Evolutionary conservation across 805 yeast genomes (phyloP).

Genomic region (Yarrowia sp.): DNA sequence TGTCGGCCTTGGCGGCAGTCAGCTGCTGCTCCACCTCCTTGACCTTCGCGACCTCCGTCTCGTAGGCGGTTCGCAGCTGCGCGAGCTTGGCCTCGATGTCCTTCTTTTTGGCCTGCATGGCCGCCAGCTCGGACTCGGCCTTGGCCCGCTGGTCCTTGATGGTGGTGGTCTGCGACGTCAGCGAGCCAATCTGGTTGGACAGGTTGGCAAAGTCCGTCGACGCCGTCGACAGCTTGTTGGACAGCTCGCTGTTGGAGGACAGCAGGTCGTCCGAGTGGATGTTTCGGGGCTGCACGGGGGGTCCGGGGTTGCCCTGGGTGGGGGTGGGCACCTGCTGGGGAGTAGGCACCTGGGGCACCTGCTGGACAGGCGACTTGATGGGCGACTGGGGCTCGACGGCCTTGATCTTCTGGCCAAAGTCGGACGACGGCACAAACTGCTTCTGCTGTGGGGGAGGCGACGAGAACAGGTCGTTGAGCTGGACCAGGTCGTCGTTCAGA

Average conservation of each 20-base stretch:
- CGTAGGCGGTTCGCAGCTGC: conserved; percentile 66
- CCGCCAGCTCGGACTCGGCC: conserved; percentile 75
- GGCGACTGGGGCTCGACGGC: conserved; percentile 18
- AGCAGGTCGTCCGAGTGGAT: conserved; percentile 46
- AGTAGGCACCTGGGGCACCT: neutral
- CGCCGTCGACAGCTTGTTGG: conserved; percentile 70
- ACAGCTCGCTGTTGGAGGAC: conserved; percentile 52
- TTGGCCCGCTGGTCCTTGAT: conserved; percentile 67
- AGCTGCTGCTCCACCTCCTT: conserved; percentile 66
- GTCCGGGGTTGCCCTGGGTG: conserved; percentile 32
- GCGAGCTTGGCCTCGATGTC: conserved; percentile 72
- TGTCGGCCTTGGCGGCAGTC: conserved; percentile 59
- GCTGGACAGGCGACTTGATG: conserved; percentile 30
- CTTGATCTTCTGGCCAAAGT: conserved; percentile 64
- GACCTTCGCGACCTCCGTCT: conserved; percentile 73
- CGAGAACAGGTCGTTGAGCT: conserved; percentile 54
- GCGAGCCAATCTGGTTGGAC: conserved; percentile 77
- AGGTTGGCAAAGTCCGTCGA: conserved; percentile 83
- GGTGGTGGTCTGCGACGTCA: conserved; percentile 69
- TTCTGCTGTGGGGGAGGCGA: conserved; percentile 39
- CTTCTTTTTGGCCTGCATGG: conserved; percentile 61
- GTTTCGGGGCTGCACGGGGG: conserved; percentile 30
- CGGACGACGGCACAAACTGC: conserved; percentile 74
- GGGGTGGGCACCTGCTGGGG: conserved; percentile 32
- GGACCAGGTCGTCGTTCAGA: conserved; percentile 40